Conservation (phyloP, 169 alveolate genomes). For the Perkinsus marinus region DNA sequence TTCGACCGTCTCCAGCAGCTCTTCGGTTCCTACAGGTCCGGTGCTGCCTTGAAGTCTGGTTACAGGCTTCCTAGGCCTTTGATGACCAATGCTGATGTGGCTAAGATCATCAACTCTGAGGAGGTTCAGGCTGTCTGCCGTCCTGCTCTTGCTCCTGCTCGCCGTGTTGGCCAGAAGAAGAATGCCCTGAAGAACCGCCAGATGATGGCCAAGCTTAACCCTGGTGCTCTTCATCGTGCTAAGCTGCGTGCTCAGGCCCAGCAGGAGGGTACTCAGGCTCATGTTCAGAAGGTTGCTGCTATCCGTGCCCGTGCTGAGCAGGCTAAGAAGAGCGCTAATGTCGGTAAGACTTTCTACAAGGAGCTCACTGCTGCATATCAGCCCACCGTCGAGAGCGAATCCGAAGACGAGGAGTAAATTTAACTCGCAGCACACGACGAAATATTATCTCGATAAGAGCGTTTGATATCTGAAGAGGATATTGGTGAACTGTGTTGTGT, state of each 20-base stretch:
- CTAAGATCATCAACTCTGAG: conserved; percentile 86
- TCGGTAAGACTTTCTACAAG: background rate
- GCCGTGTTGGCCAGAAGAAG: conserved; percentile 22
- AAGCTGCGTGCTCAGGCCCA: conserved; percentile 1
- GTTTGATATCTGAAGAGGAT: too few relatives aligned
- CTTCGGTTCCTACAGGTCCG: conserved; percentile 61
- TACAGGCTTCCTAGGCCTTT: conserved; percentile 44
- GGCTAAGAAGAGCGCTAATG: conserved; percentile 3
- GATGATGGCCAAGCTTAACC: conserved; percentile 1
- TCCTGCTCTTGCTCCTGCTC: conserved; percentile 40
- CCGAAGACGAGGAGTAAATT: conserved; percentile 2
- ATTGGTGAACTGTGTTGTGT: too few relatives aligned
- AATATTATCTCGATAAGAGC: background rate
- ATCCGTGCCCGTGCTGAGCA: background rate
- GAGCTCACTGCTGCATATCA: conserved; percentile 1
- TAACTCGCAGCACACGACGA: background rate
- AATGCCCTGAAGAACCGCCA: conserved; percentile 32
- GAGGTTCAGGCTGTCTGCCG: conserved; percentile 82
- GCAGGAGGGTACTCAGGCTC: conserved; percentile 1
- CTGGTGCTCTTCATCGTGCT: background rate
- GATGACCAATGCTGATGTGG: conserved; percentile 81
- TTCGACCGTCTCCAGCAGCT: conserved; percentile 74
- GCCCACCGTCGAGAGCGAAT: background rate
- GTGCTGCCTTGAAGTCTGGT: conserved; percentile 26
- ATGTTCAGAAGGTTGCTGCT: conserved; percentile 2